Percentiles rank a stretch among this genome's conserved stretches.
Evolutionary conservation across 257 asterid species (phyloP).

Genomic region (Jaltomata sinuosa): DNA sequence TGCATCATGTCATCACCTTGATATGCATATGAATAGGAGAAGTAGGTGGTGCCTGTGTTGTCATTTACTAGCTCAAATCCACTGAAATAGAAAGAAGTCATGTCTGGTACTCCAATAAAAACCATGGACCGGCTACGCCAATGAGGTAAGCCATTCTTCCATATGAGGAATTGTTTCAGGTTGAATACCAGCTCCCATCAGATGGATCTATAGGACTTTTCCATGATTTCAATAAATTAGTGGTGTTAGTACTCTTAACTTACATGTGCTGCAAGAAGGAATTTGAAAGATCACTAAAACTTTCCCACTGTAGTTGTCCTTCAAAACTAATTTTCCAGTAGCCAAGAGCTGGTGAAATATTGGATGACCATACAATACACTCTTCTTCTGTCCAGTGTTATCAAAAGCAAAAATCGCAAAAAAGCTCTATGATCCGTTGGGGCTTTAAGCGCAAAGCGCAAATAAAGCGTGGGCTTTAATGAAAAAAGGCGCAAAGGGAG

Average conservation of each 20-base stretch:
- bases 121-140: background rate
- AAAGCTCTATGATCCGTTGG: too few species aligned
- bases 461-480: too few species aligned
- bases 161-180: slow-evolving; percentile 13
- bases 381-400: too few species aligned
- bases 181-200: background rate
- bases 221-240: background rate
- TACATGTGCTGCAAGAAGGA: slow-evolving; percentile 37
- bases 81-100: background rate
- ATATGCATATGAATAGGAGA: background rate
- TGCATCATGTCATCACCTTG: background rate
- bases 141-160: too few species aligned
- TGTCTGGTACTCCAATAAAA: background rate
- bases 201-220: background rate
- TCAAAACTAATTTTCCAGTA: slow-evolving; percentile 38
- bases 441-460: too few species aligned
- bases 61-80: background rate
- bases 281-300: slow-evolving; percentile 36
- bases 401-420: too few species aligned
- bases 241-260: background rate
- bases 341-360: slow-evolving; percentile 17
- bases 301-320: slow-evolving; percentile 7
- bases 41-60: background rate
- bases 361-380: slow-evolving; percentile 32
- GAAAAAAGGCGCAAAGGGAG: too few species aligned